A percentile compares a stretch with the other conserved stretches of the same genome.
These are phyloP conservation scores for Aspergillus neoniger DNA, from an alignment of 2,329 filamentous ascomycete species.

Conservation along the genomic window DNA sequence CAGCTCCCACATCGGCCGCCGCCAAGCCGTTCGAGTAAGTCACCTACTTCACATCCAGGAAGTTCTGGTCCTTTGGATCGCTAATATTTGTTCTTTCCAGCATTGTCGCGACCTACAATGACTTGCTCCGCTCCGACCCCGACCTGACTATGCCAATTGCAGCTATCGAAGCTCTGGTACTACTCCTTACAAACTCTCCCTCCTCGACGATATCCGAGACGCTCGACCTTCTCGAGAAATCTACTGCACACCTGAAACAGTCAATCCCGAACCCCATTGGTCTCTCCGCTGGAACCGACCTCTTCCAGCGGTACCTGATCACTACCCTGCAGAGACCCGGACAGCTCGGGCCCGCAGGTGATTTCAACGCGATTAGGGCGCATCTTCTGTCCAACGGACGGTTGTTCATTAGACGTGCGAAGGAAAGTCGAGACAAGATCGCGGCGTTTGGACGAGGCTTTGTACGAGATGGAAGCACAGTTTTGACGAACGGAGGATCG, in stretches of 20 bases:
- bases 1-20: conserved; percentile 26
- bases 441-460: conserved; percentile 77
- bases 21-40: conserved; percentile 44
- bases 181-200: conserved; percentile 75
- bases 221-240: conserved; percentile 76
- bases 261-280: conserved; percentile 86
- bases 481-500: conserved; percentile 89
- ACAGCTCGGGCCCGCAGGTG: conserved; percentile 55
- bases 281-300: conserved; percentile 87
- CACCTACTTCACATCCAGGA: background rate
- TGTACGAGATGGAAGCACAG: conserved; percentile 73
- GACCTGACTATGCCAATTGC: conserved; percentile 95
- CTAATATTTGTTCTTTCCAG: conserved; percentile 33
- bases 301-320: conserved; percentile 93
- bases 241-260: conserved; percentile 75
- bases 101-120: conserved; percentile 67
- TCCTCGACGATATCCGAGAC: conserved; percentile 92
- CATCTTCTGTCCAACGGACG: conserved; percentile 84
- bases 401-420: conserved; percentile 83
- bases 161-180: conserved; percentile 87
- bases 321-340: conserved; percentile 64
- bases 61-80: background rate
- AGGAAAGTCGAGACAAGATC: conserved; percentile 80
- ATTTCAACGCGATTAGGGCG: conserved; percentile 79
- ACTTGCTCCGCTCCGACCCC: conserved; percentile 67